Evolutionary conservation across 805 yeast species (phyloP), one percentile per base, ranked within the genome.

Genomic region (Myxozyma sirexii): DNA sequence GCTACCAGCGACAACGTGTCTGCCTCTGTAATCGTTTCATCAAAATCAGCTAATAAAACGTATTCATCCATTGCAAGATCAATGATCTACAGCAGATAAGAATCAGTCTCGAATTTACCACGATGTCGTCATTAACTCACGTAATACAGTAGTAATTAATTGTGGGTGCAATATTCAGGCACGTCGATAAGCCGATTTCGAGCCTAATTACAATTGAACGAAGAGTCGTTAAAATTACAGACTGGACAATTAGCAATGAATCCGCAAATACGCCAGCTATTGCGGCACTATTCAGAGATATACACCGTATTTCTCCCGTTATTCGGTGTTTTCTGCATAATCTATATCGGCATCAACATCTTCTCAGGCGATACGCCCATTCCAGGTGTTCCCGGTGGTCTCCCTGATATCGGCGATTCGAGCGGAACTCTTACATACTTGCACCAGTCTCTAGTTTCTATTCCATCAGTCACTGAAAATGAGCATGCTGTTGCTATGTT

Each of bases 401-500:
- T 44, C 15, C 50, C 41, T 2, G 49, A 47, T 15, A 50, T 47
- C 21, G 58, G 37, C n/a, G 56, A 48, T 44, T 35, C 33, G 17
- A 21, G 19, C 12, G 61, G 46, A 21, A 44, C 38, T 13, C 56
- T 60, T 10, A 23, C 49, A 13, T 53, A 41, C 26, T 44, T 60
- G 33, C 82, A 79, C 63, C 69, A 69, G 37, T 59, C 72, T 1
- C 66, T 79, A 23, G 67, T 79, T 17, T 71, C 70, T 23, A 69
- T 73, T 33, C 68, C 73, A 23, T 77, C 80, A 1, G 64, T 78
- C 4, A 72, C 78, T 29, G 59, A 58, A n/a, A 54, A 71, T 19
- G 82, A 78, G 59, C 52, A 62, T 3, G 70, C 61, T 0, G 84
- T 78, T 0, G 78, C 80, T 1, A 57, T 68, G 2, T 82, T 67